Base-by-base conservation (phyloP, 2,329 filamentous ascomycete genomes). In the Colletotrichum endophyticum region DNA sequence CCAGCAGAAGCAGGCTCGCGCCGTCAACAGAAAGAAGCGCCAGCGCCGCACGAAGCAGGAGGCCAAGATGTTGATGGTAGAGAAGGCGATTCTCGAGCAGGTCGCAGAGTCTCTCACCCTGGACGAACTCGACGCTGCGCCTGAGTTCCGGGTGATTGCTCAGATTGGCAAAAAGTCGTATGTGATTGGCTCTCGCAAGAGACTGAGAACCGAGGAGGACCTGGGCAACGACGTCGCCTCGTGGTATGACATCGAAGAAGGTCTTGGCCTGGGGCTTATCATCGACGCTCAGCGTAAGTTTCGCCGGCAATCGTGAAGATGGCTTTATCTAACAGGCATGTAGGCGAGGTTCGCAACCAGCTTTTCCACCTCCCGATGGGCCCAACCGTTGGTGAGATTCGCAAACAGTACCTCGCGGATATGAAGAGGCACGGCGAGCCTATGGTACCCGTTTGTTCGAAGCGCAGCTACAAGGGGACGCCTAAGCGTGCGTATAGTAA, bases 401-500 rank as follows among this genome's bases (percentile, higher is more conserved):
- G 70, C 16, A 64, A 15, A 1, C 64, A 76, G 25, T 73, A 73
- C 64, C 66, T 66, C 2, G 28, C 32, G 5, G 70, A 76, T n/a
- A 49, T 73, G 32, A 28, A 70, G 28, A 76, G 73, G 59, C 63
- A 73, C 28, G 73, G 73, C 19, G 64, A 73, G 28, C 30, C 34
- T 2, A 36, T 73, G n/a, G 22, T 19, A 4, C 32, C 59, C 8
- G 16, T 61, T 9, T 30, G 34, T 8, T 34, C 57, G 8, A 76
- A 76, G 70, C 56, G 73, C 3, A 73, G 39, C 15, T 76, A 76
- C 56, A 59, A 76, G 6, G 70, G 63, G 39, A 70, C 25, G 16
- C 32, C 71, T 2, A 76, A 76, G 66, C 73, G 73, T 4, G 73
- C 73, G 12, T 76, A 73, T 8, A 76, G 57, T 49, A 76, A 76